Base-by-base conservation (phyloP, 1,284 basidiomycete genomes). In the Cryptococcus jaspeensis region DNA sequence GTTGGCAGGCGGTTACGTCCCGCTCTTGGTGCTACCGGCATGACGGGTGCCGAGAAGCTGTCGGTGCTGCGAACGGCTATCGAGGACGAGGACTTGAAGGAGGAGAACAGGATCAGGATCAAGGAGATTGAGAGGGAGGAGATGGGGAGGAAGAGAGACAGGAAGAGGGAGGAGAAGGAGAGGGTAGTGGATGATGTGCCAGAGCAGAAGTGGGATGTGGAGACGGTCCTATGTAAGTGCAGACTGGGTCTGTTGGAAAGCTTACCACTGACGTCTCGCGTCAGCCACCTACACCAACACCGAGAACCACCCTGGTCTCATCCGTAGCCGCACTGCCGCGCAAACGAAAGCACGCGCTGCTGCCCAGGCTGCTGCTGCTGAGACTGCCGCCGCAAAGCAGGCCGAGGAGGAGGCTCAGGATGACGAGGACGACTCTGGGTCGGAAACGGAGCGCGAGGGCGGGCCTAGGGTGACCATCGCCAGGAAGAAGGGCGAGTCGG, bases 261-360 rank as follows among this genome's bases (percentile, higher is more conserved):
- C n/a, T n/a, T n/a, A n/a, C n/a, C n/a, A 23, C 47, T 55, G 38
- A 61, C 44, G 9, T 25, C 9, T 32, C 23, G 28, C 39, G 44
- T 16, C 69, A 95, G 92, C 87, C n/a, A 96, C 92, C 1, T 93
- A 93, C 73, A 89, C 90, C 16, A 97, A 94, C 71, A 81, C 95
- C 4, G 94, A 95, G 73, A 97, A 98, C 70, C 93, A 96, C 72
- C 93, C 93, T 0, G 84, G 87, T 13, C 79, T 93, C 32, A 92
- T 96, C 62, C 84, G 85, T 22, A 84, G 85, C 28, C 82, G 85
- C 38, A 81, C 63, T 82, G 62, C 73, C 72, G 51, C 84, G 77
- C 67, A 80, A 60, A 58, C 59, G 37, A 64, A 70, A 61, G 58
- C 60, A 4, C 62, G 59, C 12, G 52, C 58, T 20, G 59, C 57